A percentile compares a stretch with the other conserved stretches of the same genome.
These are phyloP conservation scores for Xerocomus minutiporus DNA, from an alignment of 1,284 basidiomycete species.

Conservation along the genomic window DNA sequence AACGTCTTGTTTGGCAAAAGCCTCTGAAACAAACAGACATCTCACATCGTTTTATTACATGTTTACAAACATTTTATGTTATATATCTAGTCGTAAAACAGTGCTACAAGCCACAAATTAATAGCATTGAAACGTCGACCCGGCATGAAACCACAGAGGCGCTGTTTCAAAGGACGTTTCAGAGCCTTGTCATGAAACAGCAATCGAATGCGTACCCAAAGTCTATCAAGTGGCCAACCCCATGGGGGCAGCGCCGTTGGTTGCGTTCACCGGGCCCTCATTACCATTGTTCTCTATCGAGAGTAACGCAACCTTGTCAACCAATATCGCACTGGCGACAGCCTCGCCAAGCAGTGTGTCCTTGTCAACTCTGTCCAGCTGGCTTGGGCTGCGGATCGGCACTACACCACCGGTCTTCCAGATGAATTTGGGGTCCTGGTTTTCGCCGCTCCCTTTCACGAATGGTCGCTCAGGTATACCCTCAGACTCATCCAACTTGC, in stretches of 20 bases:
- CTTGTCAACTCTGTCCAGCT: constrained; percentile 28
- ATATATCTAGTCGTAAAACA: constrained; percentile 33
- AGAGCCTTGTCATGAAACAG: neutral
- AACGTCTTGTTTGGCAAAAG: constrained; percentile 27
- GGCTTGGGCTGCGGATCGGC: constrained; percentile 12
- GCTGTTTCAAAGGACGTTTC: constrained; percentile 14
- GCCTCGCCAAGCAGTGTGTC: constrained; percentile 34
- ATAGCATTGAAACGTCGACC: constrained; percentile 21
- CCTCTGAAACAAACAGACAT: constrained; percentile 27
- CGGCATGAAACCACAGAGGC: constrained; percentile 7
- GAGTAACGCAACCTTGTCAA: constrained; percentile 29
- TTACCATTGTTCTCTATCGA: constrained; percentile 24
- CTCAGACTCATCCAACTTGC: constrained; percentile 46
- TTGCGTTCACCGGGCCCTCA: constrained; percentile 10
- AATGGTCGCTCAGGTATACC: constrained; percentile 47
- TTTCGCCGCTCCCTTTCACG: constrained; percentile 47
- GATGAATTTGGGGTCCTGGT: constrained; percentile 48
- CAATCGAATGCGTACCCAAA: constrained; percentile 17
- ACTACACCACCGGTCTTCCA: constrained; percentile 18
- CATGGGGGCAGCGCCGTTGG: constrained; percentile 16
- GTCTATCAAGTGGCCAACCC: constrained; percentile 28
- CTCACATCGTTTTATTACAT: constrained; percentile 29
- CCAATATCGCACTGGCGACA: constrained; percentile 33
- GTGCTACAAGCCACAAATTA: constrained; percentile 25
- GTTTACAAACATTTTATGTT: constrained; percentile 35